A percentile compares a stretch with the other conserved stretches of the same genome.
These are phyloP conservation scores for Porogramme epimiltina DNA, from an alignment of 1,284 basidiomycete species.

Conservation along the genomic window DNA sequence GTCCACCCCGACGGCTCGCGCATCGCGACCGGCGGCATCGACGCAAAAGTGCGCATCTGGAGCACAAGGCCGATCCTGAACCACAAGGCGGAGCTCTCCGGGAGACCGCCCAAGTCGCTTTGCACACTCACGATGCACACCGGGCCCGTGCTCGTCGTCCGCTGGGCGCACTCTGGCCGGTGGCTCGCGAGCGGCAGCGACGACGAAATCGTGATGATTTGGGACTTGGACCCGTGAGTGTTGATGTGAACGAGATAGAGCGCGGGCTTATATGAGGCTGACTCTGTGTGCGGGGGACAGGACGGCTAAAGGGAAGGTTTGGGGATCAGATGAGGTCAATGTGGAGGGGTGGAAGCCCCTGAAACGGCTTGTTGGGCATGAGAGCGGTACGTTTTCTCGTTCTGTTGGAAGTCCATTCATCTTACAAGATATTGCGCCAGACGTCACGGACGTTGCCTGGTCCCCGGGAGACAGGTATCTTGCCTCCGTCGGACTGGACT, in stretches of 20 bases:
- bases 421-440: slow-evolving; percentile 39
- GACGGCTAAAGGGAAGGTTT: slow-evolving; percentile 80
- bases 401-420: not conserved
- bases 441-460: slow-evolving; percentile 97
- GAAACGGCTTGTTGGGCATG: slow-evolving; percentile 90
- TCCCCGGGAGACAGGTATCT: slow-evolving; percentile 88
- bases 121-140: slow-evolving; percentile 94
- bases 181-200: slow-evolving; percentile 97
- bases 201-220: slow-evolving; percentile 94
- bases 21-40: slow-evolving; percentile 94
- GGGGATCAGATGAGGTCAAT: slow-evolving; percentile 92
- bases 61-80: slow-evolving; percentile 91
- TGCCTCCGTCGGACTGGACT: slow-evolving; percentile 94
- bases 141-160: slow-evolving; percentile 90
- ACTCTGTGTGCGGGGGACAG: slow-evolving; percentile 40
- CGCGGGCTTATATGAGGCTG: not conserved
- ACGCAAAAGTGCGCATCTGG: slow-evolving; percentile 97
- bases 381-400: slow-evolving; percentile 65
- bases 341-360: slow-evolving; percentile 98
- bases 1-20: slow-evolving; percentile 96
- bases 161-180: slow-evolving; percentile 94
- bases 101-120: slow-evolving; percentile 82
- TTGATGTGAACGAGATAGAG: not conserved
- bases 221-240: slow-evolving; percentile 94
- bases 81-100: slow-evolving; percentile 68